Base-by-base conservation (phyloP, 257 asterid species). In the Solanum etuberosum region DNA sequence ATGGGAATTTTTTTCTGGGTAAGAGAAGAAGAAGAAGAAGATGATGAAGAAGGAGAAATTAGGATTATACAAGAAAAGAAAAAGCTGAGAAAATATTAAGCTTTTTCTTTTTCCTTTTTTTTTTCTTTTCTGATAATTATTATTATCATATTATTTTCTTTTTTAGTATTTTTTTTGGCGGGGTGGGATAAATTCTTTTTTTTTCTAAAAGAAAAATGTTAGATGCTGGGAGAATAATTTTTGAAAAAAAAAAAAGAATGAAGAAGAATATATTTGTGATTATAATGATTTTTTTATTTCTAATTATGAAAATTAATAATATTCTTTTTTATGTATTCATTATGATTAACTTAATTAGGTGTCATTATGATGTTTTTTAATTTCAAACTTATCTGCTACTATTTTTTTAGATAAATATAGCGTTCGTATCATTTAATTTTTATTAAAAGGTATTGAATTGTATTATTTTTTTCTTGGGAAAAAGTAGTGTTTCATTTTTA, bases 1-100 rank as follows among this genome's bases (percentile, higher is more conserved):
- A 59, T 86, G 59, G 88, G 71, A 87, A 29, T 38, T 43, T 85
- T 89, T 86, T 89, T 90, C 89, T 31, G 23, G 31, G 91, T 85
- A 89, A 85, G 80, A 87, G 89, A 81, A 15, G 90, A 59, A 87
- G 73, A 83, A 88, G 48, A 84, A 87, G 29, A 34, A 43, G 80
- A 80, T 57, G 84, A 57, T 21, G 65, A 59, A 51, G 16, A 70
- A 70, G 84, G 87, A 59, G 89, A 38, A 57, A 61, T 23, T 6
- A 15, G 23, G 37, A 37, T 31, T 59, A 51, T 59, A 83, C 67
- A 8, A 83, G 59, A 20, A 71, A 35, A 71, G 63, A 68, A 43
- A 51, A 76, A 32, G 72, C 51, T 63, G 77, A 35, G 59, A 80
- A 46, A 85, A 83, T 78, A 32, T 51, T 34, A 34, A 71, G 90